A percentile compares a stretch with the other conserved stretches of the same genome.
These are phyloP conservation scores for Acanthamoeba quina DNA, from an alignment of 208 protist genomes.

Conservation along the genomic window DNA sequence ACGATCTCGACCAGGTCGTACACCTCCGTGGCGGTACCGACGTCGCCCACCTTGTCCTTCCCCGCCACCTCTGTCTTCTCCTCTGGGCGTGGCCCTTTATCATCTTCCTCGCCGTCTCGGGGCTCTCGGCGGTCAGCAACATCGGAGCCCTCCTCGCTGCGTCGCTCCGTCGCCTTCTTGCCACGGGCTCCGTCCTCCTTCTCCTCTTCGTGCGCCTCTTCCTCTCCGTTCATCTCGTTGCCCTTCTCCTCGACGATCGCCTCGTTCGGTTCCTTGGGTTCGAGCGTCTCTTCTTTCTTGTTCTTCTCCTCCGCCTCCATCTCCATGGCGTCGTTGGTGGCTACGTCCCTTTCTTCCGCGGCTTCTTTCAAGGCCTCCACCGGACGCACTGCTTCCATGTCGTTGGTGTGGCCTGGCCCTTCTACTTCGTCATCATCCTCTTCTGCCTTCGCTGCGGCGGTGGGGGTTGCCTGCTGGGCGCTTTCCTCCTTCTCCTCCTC, in stretches of 20 bases:
- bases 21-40: not conserved
- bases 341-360: not conserved
- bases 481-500: too few species aligned
- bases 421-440: too few species aligned
- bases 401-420: too few species aligned
- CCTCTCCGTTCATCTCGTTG: not conserved
- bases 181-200: not conserved
- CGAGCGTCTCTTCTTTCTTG: not conserved
- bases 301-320: not conserved
- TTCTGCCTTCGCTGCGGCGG: too few species aligned
- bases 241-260: not conserved
- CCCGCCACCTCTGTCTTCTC: not conserved
- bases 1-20: not conserved
- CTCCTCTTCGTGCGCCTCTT: not conserved
- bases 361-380: not conserved
- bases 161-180: too few species aligned
- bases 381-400: too few species aligned
- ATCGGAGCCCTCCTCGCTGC: too few species aligned
- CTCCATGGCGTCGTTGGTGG: slow-evolving; percentile 6
- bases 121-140: too few species aligned
- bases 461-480: too few species aligned
- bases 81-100: not conserved
- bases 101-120: not conserved
- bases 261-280: not conserved
- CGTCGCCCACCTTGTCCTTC: not conserved